Evolutionary conservation across 139 green algal species (phyloP).

Genomic region (Coelastrella sp.): DNA sequence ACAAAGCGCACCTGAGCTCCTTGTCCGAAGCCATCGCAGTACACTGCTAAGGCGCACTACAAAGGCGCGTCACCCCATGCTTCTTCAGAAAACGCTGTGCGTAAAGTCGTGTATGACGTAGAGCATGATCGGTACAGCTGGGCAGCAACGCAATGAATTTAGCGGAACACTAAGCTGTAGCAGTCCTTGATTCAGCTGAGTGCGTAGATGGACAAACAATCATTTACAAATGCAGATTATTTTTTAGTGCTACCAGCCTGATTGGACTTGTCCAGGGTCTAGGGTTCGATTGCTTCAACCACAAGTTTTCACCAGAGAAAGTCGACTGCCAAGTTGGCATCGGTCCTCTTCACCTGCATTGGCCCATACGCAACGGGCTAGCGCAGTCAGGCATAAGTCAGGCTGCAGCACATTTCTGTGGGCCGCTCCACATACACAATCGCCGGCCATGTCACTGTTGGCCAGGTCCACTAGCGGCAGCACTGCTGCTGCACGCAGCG

Average conservation of each 20-base stretch:
- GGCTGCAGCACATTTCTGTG: background rate
- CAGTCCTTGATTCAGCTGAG: too few species aligned
- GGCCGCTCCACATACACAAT: background rate
- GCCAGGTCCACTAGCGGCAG: slow-evolving; percentile 6
- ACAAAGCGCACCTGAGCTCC: slow-evolving; percentile 11
- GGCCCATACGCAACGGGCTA: background rate
- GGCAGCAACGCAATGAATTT: too few species aligned
- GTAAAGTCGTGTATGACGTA: too few species aligned
- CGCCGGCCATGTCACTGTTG: slow-evolving; percentile 15
- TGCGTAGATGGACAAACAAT: too few species aligned
- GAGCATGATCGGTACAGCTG: too few species aligned
- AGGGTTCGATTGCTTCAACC: too few species aligned
- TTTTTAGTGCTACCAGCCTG: too few species aligned
- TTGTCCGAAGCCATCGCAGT: slow-evolving; percentile 32
- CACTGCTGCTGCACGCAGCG: background rate
- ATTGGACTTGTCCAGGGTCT: too few species aligned
- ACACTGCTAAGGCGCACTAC: background rate
- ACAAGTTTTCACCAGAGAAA: slow-evolving; percentile 7
- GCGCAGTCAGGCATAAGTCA: background rate
- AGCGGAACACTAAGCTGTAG: too few species aligned
- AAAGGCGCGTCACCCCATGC: background rate
- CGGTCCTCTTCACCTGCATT: background rate
- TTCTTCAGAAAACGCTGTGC: too few species aligned
- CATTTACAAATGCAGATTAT: too few species aligned
- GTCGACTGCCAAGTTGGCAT: background rate